Evolutionary conservation across 306 rosid genomes (phyloP).

Genomic region (barrel medic (Medicago truncatula)): MtrunA17r5.0-ANR NC_053044.1:50099501-50100000

Average conservation of each 20-base stretch:
- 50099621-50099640: slow-evolving; percentile 26
- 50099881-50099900: slow-evolving; percentile 22
- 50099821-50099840: background rate
- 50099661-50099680: slow-evolving; percentile 28
- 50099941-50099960: slow-evolving; percentile 78
- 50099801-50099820: slow-evolving; percentile 16
- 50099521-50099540: slow-evolving; percentile 99
- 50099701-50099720: background rate
- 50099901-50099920: background rate
- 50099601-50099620: background rate
- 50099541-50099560: slow-evolving; percentile 77
- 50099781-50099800: background rate
- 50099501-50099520: slow-evolving; percentile 70
- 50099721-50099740: slow-evolving; percentile 22
- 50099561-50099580: slow-evolving; percentile 62
- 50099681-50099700: slow-evolving; percentile 17
- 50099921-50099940: slow-evolving; percentile 21
- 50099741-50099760: slow-evolving; percentile 23
- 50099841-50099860: background rate
- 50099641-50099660: slow-evolving; percentile 14
- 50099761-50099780: slow-evolving; percentile 34
- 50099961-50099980: slow-evolving; percentile 96
- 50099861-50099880: slow-evolving; percentile 16
- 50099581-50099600: slow-evolving; percentile 80
- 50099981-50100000: slow-evolving; percentile 81